Evolutionary conservation across 2,329 filamentous ascomycete species (phyloP), one percentile per base, ranked within the genome.

Genomic region (Sclerotinia glacialis): DNA sequence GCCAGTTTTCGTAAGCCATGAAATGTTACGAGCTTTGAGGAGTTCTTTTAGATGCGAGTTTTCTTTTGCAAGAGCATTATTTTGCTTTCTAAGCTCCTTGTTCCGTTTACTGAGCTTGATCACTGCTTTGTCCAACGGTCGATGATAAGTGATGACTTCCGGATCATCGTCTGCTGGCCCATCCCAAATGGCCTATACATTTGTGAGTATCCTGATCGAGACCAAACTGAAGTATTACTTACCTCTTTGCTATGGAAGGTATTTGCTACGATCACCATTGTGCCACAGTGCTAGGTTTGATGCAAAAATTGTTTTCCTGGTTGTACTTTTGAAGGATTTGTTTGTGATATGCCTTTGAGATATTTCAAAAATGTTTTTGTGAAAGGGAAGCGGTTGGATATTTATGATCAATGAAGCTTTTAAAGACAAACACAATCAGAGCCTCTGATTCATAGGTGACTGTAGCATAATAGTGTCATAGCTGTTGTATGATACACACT

Each of bases 101-200:
- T 46, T 31, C 8, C 12, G 3, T 23, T n/a, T 4, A 3, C 6
- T 23, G 26, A 56, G 47, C 6, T 31, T 9, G 12, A n/a, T 31
- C 11, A 46, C 6, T 34, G 23, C 34, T n/a, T 28, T 42, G 18
- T 64, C 37, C 8, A 53, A n/a, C 23, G 37, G 31, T 23, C 46
- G 23, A n/a, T 56, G 47, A 28, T 64, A 2, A 3, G 2, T 18
- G n/a, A 9, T 0, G 16, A 56, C 31, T 31, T 18, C 11, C 16
- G 60, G 47, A 31, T 40, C 11, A n/a, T 52, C 47, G 9, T 55
- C 60, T n/a, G 60, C 6, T 9, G 37, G 60, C n/a, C 60, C 60
- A 12, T 54, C 60, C 60, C 60, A 63, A 3, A 63, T 28, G 5
- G 6, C n/a, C 4, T 42, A 31, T 54, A 40, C 2, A n/a, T 60